Percentiles rank a stretch among this genome's conserved stretches.
These are phyloP conservation scores for Acanthamoeba healyi DNA, from an alignment of 208 protist species.

Conservation along the genomic window DNA sequence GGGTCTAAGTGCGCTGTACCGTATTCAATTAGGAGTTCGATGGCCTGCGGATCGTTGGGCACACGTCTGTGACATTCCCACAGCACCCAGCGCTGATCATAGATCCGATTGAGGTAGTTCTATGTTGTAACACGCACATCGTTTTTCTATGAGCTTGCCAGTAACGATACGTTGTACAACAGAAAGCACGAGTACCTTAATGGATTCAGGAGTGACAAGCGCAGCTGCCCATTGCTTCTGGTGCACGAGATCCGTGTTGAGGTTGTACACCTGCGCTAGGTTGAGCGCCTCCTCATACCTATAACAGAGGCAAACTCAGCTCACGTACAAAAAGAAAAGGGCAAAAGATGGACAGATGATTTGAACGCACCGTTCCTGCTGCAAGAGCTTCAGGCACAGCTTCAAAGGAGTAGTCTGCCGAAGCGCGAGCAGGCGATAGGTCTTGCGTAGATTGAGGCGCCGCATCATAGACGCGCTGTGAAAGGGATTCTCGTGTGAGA, in stretches of 20 bases:
- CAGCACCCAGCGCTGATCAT: conserved; percentile 54
- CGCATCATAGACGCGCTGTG: neutral
- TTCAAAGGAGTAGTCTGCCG: too few relatives aligned
- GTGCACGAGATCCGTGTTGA: conserved; percentile 50
- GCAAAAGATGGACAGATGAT: neutral
- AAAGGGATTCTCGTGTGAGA: neutral
- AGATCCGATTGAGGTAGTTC: conserved; percentile 53
- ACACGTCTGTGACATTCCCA: conserved; percentile 49
- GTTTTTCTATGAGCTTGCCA: too few relatives aligned
- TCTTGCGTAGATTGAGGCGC: conserved; percentile 17
- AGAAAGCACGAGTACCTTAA: neutral
- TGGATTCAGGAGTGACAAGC: conserved; percentile 21
- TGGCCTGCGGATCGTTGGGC: conserved; percentile 24
- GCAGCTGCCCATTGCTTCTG: conserved; percentile 56
- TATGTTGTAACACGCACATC: conserved; percentile 5
- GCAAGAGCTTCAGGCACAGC: too few relatives aligned
- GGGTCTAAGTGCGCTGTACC: neutral
- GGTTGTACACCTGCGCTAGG: conserved; percentile 25
- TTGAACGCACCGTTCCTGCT: too few relatives aligned
- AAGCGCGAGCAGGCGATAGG: conserved; percentile 11
- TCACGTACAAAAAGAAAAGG: neutral
- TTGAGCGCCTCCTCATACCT: conserved; percentile 55
- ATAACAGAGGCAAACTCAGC: neutral
- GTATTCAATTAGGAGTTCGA: conserved; percentile 8
- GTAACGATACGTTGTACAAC: too few relatives aligned